These are phyloP conservation scores for Penicillium pancosmium DNA, from an alignment of 495 filamentous ascomycete genomes.

Conservation along the genomic window DNA sequence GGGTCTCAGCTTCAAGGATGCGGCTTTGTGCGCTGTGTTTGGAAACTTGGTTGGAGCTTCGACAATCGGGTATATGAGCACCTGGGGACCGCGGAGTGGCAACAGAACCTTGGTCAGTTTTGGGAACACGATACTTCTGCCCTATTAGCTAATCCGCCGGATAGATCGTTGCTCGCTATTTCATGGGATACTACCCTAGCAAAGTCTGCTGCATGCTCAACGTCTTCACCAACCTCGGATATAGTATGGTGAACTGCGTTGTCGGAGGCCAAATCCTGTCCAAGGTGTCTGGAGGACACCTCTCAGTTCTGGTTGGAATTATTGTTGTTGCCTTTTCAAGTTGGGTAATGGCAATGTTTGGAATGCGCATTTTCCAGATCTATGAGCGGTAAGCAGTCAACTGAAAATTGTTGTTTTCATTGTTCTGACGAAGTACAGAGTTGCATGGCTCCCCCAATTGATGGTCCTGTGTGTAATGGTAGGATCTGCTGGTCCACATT, in stretches of 20 bases:
- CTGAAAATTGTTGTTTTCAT: not conserved
- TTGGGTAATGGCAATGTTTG: slow-evolving; percentile 70
- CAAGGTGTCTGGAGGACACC: slow-evolving; percentile 55
- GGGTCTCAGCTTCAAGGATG: slow-evolving; percentile 66
- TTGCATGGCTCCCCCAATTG: slow-evolving; percentile 70
- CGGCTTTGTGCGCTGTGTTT: slow-evolving; percentile 64
- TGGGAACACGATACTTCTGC: not conserved
- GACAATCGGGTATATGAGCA: slow-evolving; percentile 69
- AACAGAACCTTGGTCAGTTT: slow-evolving; percentile 67
- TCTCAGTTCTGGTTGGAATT: slow-evolving; percentile 70
- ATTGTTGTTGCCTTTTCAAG: slow-evolving; percentile 64
- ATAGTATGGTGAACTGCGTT: slow-evolving; percentile 63
- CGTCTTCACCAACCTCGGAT: slow-evolving; percentile 70
- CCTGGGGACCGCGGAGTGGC: slow-evolving; percentile 72
- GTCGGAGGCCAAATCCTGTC: slow-evolving; percentile 59
- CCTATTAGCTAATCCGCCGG: slow-evolving; percentile 9
- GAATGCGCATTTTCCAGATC: slow-evolving; percentile 70
- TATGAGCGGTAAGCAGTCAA: slow-evolving; percentile 55
- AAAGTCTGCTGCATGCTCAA: slow-evolving; percentile 70
- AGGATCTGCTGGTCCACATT: slow-evolving; percentile 66
- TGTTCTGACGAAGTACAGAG: slow-evolving; percentile 39
- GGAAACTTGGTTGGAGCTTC: slow-evolving; percentile 61
- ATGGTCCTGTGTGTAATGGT: slow-evolving; percentile 67
- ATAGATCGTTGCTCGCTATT: slow-evolving; percentile 68
- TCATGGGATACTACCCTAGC: slow-evolving; percentile 78